Evolutionary conservation across 2,329 filamentous ascomycete genomes (phyloP), one percentile per base, ranked within the genome.

Genomic region (Aspergillus jensenii): DNA sequence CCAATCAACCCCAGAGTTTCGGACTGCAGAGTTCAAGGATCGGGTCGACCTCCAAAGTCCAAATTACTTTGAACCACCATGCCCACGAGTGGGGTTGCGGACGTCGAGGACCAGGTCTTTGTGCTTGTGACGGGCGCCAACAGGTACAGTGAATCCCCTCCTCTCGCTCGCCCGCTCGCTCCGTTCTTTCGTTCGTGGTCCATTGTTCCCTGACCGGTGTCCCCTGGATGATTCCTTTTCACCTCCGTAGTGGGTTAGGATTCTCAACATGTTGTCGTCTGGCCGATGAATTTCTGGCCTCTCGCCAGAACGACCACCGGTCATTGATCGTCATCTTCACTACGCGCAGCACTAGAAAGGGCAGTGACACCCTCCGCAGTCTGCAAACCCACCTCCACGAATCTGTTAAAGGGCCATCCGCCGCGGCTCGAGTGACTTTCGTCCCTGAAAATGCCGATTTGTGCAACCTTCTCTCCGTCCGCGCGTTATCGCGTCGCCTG

Each of bases 121-220:
- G 85, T 91, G 8, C 80, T 96, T 40, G 85, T 96, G 41, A 96
- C 91, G 0, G 91, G 91, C 53, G 90, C 90, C 37, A 96, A 96
- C 75, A 93, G 90, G 91, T 93, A 82, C 57, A 47, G 25, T 47
- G 2, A n/a, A 35, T 27, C 19, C 52, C 45, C 55, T 43, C 17
- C 49, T 15, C 47, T 44, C 5, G 23, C 35, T 7, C 7, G 8
- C 43, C 37, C 31, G 35, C 17, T 27, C 46, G 27, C 57, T 23
- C 17, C 27, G 12, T 35, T 55, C 27, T 19, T 23, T 15, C 11
- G 14, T 52, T 37, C 2, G 11, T 51, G 45, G 56, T 51, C 40
- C 33, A 37, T 33, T 51, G 21, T 41, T 53, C 40, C 55, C 60
- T 63, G 39, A 61, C 59, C 50, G 56, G n/a, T 35, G 39, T 31